These are phyloP conservation scores for Nannizziopsis arthrosporioides DNA, from an alignment of 2,329 filamentous ascomycete species.

Conservation along the genomic window DNA sequence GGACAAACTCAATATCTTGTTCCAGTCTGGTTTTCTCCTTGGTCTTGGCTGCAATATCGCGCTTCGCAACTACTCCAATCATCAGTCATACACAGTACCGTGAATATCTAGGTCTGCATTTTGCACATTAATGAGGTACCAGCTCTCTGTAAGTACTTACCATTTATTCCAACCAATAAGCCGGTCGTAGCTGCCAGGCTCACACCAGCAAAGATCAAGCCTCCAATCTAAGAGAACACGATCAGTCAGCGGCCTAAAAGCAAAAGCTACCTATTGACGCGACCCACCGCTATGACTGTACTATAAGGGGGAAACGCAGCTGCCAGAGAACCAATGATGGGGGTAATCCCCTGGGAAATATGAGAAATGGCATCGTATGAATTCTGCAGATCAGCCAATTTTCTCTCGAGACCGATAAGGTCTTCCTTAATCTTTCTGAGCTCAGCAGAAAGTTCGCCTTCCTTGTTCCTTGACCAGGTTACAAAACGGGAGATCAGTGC, in stretches of 20 bases:
- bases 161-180: neutral
- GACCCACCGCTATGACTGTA: neutral
- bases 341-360: neutral
- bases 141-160: neutral
- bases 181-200: neutral
- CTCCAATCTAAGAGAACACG: neutral
- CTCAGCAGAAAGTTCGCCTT: neutral
- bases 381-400: neutral
- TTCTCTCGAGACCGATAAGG: neutral
- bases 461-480: neutral
- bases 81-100: neutral
- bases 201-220: neutral
- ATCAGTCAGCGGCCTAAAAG: neutral
- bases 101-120: too few species aligned
- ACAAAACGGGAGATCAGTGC: neutral
- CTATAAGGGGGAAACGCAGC: neutral
- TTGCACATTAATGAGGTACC: neutral
- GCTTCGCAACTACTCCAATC: neutral
- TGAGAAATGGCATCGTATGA: neutral
- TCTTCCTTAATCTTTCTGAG: neutral
- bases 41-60: slow-evolving; percentile 1
- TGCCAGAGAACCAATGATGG: neutral
- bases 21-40: neutral
- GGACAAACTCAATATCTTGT: neutral
- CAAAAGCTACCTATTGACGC: neutral